Evolutionary conservation across 352 stramenopile species (phyloP).

Genomic region (Phytophthora quininea): DNA sequence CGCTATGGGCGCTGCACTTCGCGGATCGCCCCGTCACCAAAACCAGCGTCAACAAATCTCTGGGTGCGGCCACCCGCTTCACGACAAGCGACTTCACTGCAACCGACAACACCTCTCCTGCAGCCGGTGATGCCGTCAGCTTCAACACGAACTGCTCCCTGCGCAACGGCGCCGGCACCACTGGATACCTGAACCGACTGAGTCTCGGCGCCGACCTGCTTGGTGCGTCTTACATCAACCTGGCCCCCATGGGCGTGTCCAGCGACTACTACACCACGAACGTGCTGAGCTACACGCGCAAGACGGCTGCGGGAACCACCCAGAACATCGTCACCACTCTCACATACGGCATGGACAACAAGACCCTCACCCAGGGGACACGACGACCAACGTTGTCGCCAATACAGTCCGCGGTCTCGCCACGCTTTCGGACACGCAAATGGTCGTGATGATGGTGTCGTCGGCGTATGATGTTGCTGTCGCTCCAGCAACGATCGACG

Average conservation of each 20-base stretch:
- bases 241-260: conserved; percentile 54
- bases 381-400: conserved; percentile 33
- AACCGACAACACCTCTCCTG: conserved; percentile 14
- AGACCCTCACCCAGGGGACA: conserved; percentile 33
- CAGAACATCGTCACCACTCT: conserved; percentile 62
- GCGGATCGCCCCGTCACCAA: conserved; percentile 40
- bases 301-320: conserved; percentile 18
- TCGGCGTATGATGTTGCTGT: conserved; percentile 29
- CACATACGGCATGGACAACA: conserved; percentile 33
- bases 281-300: conserved; percentile 54
- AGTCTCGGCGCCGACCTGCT: conserved; percentile 20
- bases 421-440: conserved; percentile 59
- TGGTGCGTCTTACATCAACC: conserved; percentile 49
- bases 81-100: conserved; percentile 40
- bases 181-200: conserved; percentile 58
- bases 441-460: conserved; percentile 40
- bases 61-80: conserved; percentile 47
- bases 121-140: conserved; percentile 45
- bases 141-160: conserved; percentile 40
- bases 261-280: conserved; percentile 46
- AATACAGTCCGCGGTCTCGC: conserved; percentile 54
- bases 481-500: conserved; percentile 38
- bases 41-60: conserved; percentile 2
- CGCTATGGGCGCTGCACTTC: conserved; percentile 73
- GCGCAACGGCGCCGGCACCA: conserved; percentile 67